Base-by-base conservation (phyloP, 192 early-diverging fungal genomes). In the Backusella mclennaniae region DNA sequence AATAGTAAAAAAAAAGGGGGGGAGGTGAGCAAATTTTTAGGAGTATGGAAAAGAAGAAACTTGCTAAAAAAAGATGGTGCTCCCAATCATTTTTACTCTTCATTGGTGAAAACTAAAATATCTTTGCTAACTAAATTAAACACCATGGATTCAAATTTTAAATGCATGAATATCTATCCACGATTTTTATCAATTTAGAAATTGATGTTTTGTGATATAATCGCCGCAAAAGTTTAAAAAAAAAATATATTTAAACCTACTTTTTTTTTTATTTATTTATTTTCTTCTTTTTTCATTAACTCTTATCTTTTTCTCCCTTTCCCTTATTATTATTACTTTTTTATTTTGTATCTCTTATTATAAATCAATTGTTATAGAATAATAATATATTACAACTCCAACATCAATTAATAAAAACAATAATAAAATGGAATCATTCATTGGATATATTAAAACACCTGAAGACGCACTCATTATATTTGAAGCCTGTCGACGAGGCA, bases 401-500 rank as follows among this genome's bases (percentile, higher is more conserved):
- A 9, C 19, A 56, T 1, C 21, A n/a, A 39, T 19, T 70, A n/a
- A 70, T 38, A 23, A 41, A 0, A 42, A 15, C 12, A 36, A 21
- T 3, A 41, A 41, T 7, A 33, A 56, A 3, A 92, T 95, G 92
- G 93, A 94, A 82, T 93, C 93, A 53, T 96, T 93, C 78, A 90
- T 89, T 84, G 96, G 95, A 70, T 90, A 91, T 77, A 90, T 97
- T 69, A 92, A 94, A 83, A 90, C 94, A 12, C 89, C 93, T 59
- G 91, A 95, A 73, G 96, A 97, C 69, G 96, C 95, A 1, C 84
- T 97, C 38, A 83, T 94, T 31, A 80, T 97, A 70, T 96, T 97
- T 81, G 95, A 97, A 84, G 95, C 95, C 6, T 96, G 94, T 67
- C 92, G 94, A n/a, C 73, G 91, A 3, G 90, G 92, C 31, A 83